These are phyloP conservation scores for Candida sanyaensis DNA, from an alignment of 1,139 yeast genomes.

Conservation along the genomic window DNA sequence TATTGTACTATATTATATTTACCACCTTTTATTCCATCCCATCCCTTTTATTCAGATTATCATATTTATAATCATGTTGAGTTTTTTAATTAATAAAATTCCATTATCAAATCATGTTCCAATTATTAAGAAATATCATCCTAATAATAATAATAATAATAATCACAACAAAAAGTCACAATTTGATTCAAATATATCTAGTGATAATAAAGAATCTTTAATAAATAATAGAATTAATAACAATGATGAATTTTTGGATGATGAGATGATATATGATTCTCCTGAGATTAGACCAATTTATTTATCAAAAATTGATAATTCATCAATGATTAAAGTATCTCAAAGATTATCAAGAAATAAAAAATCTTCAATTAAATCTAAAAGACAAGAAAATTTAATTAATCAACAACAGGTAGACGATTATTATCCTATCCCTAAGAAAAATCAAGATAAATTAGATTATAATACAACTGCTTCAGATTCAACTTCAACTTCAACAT, in stretches of 20 bases:
- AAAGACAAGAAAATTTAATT: too few species aligned
- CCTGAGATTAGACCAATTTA: slow-evolving; percentile 2
- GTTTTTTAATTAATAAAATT: slow-evolving; percentile 2
- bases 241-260: not conserved
- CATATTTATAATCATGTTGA: not conserved
- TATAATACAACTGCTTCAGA: too few species aligned
- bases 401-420: not conserved
- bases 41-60: too few species aligned
- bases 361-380: not conserved
- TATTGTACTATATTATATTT: too few species aligned
- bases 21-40: too few species aligned
- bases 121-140: not conserved
- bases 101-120: slow-evolving; percentile 11
- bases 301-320: slow-evolving; percentile 11
- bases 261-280: slow-evolving; percentile 9
- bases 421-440: too few species aligned
- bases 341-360: slow-evolving; percentile 12
- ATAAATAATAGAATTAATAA: not conserved
- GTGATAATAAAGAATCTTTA: not conserved
- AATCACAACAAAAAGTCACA: not conserved
- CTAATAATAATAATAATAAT: not conserved
- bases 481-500: too few species aligned
- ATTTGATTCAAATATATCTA: not conserved
- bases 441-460: too few species aligned
- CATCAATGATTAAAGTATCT: slow-evolving; percentile 12